Base-by-base conservation (phyloP, 371 early-diverging fungal genomes). In the Zopfochytrium polystomum region DNA sequence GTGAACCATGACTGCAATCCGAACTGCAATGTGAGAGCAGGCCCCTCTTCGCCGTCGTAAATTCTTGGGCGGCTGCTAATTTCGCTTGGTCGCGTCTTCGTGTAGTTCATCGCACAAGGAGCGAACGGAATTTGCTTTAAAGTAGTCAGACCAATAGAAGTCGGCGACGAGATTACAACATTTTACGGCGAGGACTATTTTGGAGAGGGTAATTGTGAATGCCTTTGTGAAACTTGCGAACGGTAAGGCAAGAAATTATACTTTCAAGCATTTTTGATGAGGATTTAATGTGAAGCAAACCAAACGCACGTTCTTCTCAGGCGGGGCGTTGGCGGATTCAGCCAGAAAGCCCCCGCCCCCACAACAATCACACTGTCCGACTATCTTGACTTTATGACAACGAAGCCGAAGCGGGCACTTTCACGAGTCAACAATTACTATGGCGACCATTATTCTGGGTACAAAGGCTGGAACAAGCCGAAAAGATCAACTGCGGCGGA, bases 1-100 rank as follows among this genome's bases (percentile, higher is more conserved):
- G 90, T 91, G 22, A 95, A 96, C 65, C 97, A 96, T 72, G 96
- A 96, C 68, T 96, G 97, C 72, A 77, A 87, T 49, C 84, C 94
- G 0, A 96, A 94, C 62, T 87, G 88, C 63, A 78, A 81, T n/a
- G n/a, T n/a, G n/a, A n/a, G n/a, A n/a, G n/a, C n/a, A n/a, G n/a
- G n/a, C n/a, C n/a, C n/a, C n/a, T n/a, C n/a, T n/a, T n/a, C n/a
- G n/a, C n/a, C n/a, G n/a, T n/a, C n/a, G n/a, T n/a, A n/a, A n/a
- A n/a, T n/a, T n/a, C n/a, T n/a, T n/a, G n/a, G n/a, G n/a, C n/a
- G n/a, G n/a, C n/a, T n/a, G n/a, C n/a, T n/a, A n/a, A n/a, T n/a
- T n/a, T n/a, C n/a, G n/a, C n/a, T n/a, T n/a, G n/a, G n/a, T n/a
- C n/a, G n/a, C n/a, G n/a, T n/a, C n/a, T n/a, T n/a, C n/a, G n/a